Evolutionary conservation across 2,329 filamentous ascomycete genomes (phyloP).

Genomic region (Apiospora sp.): DNA sequence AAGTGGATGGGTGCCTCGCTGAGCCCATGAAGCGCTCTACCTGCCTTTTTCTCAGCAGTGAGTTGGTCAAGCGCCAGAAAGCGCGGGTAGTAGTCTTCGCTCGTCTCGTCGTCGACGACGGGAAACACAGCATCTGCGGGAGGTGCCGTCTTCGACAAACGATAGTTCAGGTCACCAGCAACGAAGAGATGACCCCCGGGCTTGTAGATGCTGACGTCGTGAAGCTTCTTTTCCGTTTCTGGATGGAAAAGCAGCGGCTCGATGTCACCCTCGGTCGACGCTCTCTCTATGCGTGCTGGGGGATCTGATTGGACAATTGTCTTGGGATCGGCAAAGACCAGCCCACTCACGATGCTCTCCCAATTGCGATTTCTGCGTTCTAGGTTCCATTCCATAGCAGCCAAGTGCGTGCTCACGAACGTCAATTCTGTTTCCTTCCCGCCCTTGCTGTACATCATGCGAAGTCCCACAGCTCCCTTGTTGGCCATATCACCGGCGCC

Average conservation of each 20-base stretch:
- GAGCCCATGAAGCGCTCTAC: conserved; percentile 80
- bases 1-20: conserved; percentile 78
- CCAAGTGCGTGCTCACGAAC: conserved; percentile 87
- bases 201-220: conserved; percentile 74
- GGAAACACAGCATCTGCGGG: conserved; percentile 68
- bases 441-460: conserved; percentile 66
- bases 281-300: conserved; percentile 27
- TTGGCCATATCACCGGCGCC: conserved; percentile 91
- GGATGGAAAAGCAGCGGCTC: conserved; percentile 36
- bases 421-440: conserved; percentile 70
- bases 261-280: conserved; percentile 32
- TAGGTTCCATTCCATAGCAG: conserved; percentile 84
- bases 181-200: conserved; percentile 82
- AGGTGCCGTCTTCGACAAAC: conserved; percentile 75
- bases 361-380: conserved; percentile 85
- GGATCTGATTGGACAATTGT: conserved; percentile 41
- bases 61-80: conserved; percentile 84
- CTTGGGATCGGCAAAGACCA: conserved; percentile 74
- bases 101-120: conserved; percentile 59
- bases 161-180: conserved; percentile 94
- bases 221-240: conserved; percentile 50
- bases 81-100: conserved; percentile 67
- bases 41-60: conserved; percentile 71
- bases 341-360: conserved; percentile 79
- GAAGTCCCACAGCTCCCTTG: conserved; percentile 88